phyloP scores from a whole-genome alignment of 306 rosid species.

The Calophaca sinica region DNA sequence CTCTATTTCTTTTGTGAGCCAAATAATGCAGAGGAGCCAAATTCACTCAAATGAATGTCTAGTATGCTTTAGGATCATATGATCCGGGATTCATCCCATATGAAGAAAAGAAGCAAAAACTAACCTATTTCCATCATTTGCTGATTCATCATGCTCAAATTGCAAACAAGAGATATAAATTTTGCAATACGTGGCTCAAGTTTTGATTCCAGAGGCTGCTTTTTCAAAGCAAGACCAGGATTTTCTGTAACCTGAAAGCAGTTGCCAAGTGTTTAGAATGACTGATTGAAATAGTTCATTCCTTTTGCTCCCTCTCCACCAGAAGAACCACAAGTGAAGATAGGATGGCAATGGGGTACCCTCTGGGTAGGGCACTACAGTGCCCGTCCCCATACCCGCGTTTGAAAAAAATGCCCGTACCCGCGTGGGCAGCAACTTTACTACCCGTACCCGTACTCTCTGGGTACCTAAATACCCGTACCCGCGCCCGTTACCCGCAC shows the following conservation, averaged over 20 bases:
- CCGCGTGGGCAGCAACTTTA: too few species aligned
- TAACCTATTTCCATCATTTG: constrained; percentile 99
- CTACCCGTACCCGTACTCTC: too few species aligned
- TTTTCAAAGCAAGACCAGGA: constrained; percentile 49
- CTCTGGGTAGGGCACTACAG: too few species aligned
- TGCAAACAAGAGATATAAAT: constrained; percentile 90
- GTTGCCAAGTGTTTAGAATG: constrained; percentile 44
- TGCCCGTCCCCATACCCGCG: too few species aligned
- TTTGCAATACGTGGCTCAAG: constrained; percentile 81
- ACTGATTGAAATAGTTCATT: constrained; percentile 18
- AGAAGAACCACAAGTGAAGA: constrained; percentile 21
- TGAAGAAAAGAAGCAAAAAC: constrained; percentile 30
- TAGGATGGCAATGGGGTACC: too few species aligned
- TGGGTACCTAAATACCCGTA: too few species aligned
- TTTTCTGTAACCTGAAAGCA: constrained; percentile 64
- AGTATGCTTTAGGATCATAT: constrained; percentile 42
- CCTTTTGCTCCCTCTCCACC: not conserved
- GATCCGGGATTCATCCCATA: constrained; percentile 31
- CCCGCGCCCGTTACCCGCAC: too few species aligned
- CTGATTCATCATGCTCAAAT: constrained; percentile 94
- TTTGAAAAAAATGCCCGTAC: too few species aligned
- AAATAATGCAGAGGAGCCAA: not conserved
- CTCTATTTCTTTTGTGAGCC: constrained; percentile 19
- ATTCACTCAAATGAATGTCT: constrained; percentile 33
- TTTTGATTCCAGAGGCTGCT: constrained; percentile 70